Percentiles rank a stretch among this genome's conserved stretches.
These are phyloP conservation scores for Coemansia sp. DNA, from an alignment of 192 early-diverging fungal species.

Conservation along the genomic window DNA sequence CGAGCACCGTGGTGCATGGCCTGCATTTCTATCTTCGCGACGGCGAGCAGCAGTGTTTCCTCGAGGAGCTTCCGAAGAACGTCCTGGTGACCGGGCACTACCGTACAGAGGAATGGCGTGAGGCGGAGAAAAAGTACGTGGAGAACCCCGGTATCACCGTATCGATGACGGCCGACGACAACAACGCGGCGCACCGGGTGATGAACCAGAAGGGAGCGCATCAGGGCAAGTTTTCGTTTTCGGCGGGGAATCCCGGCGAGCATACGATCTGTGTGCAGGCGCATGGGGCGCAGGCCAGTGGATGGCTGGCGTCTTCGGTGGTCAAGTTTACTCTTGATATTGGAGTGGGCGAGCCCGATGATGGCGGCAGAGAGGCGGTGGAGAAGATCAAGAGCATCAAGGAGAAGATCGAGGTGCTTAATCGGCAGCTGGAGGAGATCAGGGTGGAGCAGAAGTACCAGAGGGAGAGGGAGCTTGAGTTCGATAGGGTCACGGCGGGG, in stretches of 20 bases:
- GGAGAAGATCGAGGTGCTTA: slow-evolving; percentile 75
- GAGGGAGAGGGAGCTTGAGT: slow-evolving; percentile 85
- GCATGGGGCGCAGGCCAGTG: slow-evolving; percentile 51
- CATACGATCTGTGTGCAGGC: slow-evolving; percentile 87
- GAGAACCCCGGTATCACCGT: slow-evolving; percentile 63
- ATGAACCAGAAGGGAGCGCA: slow-evolving; percentile 72
- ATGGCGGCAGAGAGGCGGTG: slow-evolving; percentile 47
- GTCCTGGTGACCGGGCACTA: slow-evolving; percentile 82
- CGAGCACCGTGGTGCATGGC: slow-evolving; percentile 42
- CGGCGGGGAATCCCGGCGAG: slow-evolving; percentile 81
- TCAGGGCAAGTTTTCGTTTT: slow-evolving; percentile 87
- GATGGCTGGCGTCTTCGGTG: slow-evolving; percentile 67
- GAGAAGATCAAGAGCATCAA: slow-evolving; percentile 64
- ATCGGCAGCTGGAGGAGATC: slow-evolving; percentile 75
- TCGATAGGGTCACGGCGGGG: slow-evolving; percentile 78
- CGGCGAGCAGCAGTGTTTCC: slow-evolving; percentile 84
- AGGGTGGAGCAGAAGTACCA: slow-evolving; percentile 87
- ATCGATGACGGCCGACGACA: slow-evolving; percentile 72
- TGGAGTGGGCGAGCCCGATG: slow-evolving; percentile 63
- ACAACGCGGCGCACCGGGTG: slow-evolving; percentile 48
- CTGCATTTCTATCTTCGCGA: slow-evolving; percentile 94
- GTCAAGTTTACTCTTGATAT: slow-evolving; percentile 60
- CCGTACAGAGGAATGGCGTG: slow-evolving; percentile 79
- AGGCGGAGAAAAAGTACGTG: slow-evolving; percentile 57
- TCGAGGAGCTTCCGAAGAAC: slow-evolving; percentile 90